phyloP scores from a whole-genome alignment of 345 rosid species.

The Eucalyptus pumila region DNA sequence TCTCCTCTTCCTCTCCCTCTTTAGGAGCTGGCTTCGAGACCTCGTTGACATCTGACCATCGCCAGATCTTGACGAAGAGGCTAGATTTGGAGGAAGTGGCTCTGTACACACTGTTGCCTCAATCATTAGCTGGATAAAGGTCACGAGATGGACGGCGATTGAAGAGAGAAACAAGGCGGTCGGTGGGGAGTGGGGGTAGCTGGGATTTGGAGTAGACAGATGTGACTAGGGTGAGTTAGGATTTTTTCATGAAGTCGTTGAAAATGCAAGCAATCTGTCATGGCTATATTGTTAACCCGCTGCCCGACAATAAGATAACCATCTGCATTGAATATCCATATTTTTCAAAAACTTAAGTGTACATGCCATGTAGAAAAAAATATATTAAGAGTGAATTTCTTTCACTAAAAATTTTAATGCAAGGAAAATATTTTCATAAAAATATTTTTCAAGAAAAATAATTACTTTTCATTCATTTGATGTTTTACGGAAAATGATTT shows the following conservation, averaged over 20 bases:
- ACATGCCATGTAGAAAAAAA: background rate
- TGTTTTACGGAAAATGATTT: rapidly evolving
- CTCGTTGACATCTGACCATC: background rate
- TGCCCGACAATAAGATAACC: background rate
- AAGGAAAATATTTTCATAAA: too few relatives aligned
- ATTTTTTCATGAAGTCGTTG: background rate
- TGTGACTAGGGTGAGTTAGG: background rate
- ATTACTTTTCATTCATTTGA: too few relatives aligned
- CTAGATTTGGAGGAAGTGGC: background rate
- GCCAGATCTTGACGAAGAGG: background rate
- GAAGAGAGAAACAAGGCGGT: background rate
- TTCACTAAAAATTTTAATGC: too few relatives aligned
- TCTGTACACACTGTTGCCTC: background rate
- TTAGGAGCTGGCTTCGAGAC: background rate
- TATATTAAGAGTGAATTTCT: background rate
- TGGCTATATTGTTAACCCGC: background rate
- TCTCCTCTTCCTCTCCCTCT: background rate
- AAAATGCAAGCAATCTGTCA: background rate
- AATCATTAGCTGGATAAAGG: background rate
- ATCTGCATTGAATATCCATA: background rate
- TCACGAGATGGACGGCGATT: background rate
- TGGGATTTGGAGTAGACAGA: background rate
- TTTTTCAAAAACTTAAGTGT: background rate
- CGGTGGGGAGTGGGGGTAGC: too few relatives aligned
- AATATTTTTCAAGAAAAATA: too few relatives aligned